Conservation (phyloP, 495 filamentous ascomycete genomes). For the Annulohypoxylon moriforme region DNA sequence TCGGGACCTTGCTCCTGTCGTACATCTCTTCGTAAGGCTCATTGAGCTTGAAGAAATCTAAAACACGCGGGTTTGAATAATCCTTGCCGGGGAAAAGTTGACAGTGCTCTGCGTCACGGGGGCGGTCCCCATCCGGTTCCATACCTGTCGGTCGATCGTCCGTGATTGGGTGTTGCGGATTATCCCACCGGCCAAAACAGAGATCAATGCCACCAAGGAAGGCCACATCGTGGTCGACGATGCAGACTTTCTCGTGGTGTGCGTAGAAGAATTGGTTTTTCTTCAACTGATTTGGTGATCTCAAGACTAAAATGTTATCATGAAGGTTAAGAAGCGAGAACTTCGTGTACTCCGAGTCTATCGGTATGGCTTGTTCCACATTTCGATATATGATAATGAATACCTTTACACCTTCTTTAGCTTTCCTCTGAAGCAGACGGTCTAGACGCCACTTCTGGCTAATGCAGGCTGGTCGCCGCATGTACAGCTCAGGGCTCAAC, state of each 20-base stretch:
- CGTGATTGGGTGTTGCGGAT: constrained; percentile 86
- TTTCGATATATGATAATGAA: constrained; percentile 99
- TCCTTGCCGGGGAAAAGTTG: constrained; percentile 99
- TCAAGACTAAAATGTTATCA: constrained; percentile 94
- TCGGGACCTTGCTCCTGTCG: constrained; percentile 82
- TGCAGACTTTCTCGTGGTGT: constrained; percentile 96
- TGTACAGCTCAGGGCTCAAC: constrained; percentile 95
- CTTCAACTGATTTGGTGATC: constrained; percentile 95
- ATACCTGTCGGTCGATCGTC: constrained; percentile 98
- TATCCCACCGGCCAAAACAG: constrained; percentile 98
- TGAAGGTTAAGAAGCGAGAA: constrained; percentile 96
- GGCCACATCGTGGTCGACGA: constrained; percentile 95
- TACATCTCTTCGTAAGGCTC: constrained; percentile 99
- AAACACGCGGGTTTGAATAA: constrained; percentile 95
- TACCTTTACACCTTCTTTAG: constrained; percentile 93
- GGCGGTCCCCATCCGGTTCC: constrained; percentile 74
- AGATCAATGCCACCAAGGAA: constrained; percentile 97
- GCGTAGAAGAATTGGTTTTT: constrained; percentile 99
- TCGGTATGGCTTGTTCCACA: constrained; percentile 96
- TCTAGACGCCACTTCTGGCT: constrained; percentile 99
- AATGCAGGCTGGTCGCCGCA: constrained; percentile 93
- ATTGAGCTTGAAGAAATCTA: constrained; percentile 92
- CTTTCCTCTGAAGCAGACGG: constrained; percentile 92
- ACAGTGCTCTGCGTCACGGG: constrained; percentile 92
- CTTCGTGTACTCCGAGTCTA: constrained; percentile 99